Base-by-base conservation (phyloP, 768 basidiomycete species). In the Rhizopogon vesiculosus region DNA sequence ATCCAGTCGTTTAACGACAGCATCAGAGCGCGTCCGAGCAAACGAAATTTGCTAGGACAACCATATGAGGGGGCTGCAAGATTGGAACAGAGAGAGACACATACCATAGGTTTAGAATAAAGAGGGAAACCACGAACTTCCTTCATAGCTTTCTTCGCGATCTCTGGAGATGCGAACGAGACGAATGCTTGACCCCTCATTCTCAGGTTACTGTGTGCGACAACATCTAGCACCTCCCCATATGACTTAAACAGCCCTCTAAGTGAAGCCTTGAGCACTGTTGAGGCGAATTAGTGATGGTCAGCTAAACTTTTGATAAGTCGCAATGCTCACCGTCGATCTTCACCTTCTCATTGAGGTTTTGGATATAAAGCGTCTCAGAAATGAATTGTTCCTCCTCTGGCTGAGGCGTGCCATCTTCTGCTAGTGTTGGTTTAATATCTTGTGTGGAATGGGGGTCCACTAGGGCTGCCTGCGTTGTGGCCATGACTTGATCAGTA, bases 161-260 rank as follows among this genome's bases (percentile, higher is more conserved):
- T 81, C 56, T 98, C 93, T 51, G 85, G 77, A 35, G 85, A 85
- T 55, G 80, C 79, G 70, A 99, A 97, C 39, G 91, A 93, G 39
- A 99, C 92, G 67, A 99, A 99, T 3, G 97, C 97, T 74, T 99
- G 97, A 15, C 97, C 97, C 40, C 97, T 82, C 97, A 99, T 99
- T 40, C 97, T 86, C 57, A 99, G 73, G 76, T 97, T 98, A 51
- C 78, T 74, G 70, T 99, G 97, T 9, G 95, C 94, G 18, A 94
- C 89, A n/a, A 99, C 93, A 66, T 96, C 93, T 28, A 98, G 73
- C 16, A 99, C 89, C 59, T 91, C 87, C 12, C 94, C 93, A 65
- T 98, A 99, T 13, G 87, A 81, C 70, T 93, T 93, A 80, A 99
- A 98, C 31, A 99, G 78, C 35, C 88, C 88, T 12, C 83, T 80